Conservation (phyloP, 2,329 filamentous ascomycete genomes). For the Aspergillus tubingensis region DNA sequence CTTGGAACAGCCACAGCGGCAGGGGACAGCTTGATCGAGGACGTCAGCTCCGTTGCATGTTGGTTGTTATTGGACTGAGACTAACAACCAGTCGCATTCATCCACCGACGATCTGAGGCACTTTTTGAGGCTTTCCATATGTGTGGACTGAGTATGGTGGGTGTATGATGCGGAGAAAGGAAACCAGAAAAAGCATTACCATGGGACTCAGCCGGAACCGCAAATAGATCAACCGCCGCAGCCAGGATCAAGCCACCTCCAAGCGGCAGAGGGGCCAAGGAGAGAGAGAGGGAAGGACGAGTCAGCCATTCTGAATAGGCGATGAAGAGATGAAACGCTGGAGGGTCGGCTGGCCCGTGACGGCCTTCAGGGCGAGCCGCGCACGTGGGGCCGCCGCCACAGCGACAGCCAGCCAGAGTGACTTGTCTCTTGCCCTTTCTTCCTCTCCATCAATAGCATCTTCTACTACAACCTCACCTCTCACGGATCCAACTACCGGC, state of each 20-base stretch:
- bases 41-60: neutral
- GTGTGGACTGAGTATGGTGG: too few relatives aligned
- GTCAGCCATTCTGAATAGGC: neutral
- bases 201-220: too few relatives aligned
- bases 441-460: neutral
- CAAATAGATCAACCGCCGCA: too few relatives aligned
- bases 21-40: neutral
- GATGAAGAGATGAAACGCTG: neutral
- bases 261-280: neutral
- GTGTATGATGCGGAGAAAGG: too few relatives aligned
- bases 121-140: neutral
- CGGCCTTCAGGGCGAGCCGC: neutral
- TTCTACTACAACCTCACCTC: neutral
- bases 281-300: neutral
- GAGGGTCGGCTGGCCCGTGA: neutral
- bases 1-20: slow-evolving; percentile 4
- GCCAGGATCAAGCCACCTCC: too few relatives aligned
- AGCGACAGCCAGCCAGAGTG: neutral
- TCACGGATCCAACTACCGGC: neutral
- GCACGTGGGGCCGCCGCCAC: neutral
- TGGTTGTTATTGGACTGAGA: neutral
- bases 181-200: too few relatives aligned
- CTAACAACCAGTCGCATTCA: neutral
- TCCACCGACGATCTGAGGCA: neutral
- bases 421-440: too few relatives aligned